Evolutionary conservation across 2,329 filamentous ascomycete species (phyloP).

Genomic region (Cyphellophora attinorum): DNA sequence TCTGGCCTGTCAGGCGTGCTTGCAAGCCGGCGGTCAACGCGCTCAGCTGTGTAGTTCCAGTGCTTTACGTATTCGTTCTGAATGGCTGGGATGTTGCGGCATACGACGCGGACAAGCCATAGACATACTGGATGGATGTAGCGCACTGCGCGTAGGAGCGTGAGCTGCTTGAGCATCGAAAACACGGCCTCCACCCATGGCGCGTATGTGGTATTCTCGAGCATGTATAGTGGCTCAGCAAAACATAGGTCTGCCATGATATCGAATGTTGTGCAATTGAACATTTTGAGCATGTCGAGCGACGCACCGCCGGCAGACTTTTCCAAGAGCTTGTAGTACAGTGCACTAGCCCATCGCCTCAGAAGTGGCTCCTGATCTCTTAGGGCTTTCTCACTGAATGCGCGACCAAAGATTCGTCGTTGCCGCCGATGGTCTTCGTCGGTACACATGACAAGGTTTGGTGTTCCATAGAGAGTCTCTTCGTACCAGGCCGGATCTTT

Average conservation of each 20-base stretch:
- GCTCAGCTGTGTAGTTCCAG: neutral
- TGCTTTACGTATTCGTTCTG: neutral
- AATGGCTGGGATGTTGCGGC: neutral
- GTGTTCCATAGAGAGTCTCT: neutral
- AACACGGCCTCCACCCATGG: neutral
- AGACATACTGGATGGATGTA: neutral
- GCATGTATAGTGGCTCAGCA: neutral
- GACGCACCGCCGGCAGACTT: neutral
- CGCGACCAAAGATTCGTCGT: constrained; percentile 26
- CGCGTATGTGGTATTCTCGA: neutral
- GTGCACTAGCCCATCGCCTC: constrained; percentile 7
- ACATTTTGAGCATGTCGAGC: constrained; percentile 10
- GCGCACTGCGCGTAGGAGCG: neutral
- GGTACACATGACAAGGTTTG: constrained; percentile 7
- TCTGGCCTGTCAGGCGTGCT: neutral
- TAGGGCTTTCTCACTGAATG: constrained; percentile 34
- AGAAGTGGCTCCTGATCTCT: constrained; percentile 25
- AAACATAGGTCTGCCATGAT: constrained; percentile 6
- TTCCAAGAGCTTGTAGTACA: constrained; percentile 6
- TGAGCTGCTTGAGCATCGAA: neutral
- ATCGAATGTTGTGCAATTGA: constrained; percentile 16
- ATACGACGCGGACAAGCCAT: neutral
- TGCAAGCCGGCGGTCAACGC: constrained; percentile 3
- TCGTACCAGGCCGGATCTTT: neutral
- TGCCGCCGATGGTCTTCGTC: constrained; percentile 19